Percentiles rank a stretch among this genome's conserved stretches.
phyloP scores from a whole-genome alignment of 2,329 filamentous ascomycete genomes.

The Pseudonectria buxi region DNA sequence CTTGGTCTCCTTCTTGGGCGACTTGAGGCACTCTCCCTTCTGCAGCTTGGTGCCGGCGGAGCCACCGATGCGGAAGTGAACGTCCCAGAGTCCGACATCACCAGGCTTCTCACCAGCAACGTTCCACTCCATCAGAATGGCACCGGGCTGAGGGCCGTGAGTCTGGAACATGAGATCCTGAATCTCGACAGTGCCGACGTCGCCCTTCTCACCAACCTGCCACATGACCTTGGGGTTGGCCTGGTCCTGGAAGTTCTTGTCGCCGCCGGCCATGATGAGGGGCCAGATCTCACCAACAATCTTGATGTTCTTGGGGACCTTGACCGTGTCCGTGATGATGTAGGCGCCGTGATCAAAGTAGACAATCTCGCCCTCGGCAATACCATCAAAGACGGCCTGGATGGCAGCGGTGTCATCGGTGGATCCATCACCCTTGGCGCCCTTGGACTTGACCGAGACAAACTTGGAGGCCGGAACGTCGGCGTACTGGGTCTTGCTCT shows the following conservation, averaged over 20 bases:
- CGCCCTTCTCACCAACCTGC: conserved; percentile 71
- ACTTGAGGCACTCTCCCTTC: conserved; percentile 72
- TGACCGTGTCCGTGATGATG: conserved; percentile 61
- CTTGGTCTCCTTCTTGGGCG: conserved; percentile 53
- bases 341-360: conserved; percentile 74
- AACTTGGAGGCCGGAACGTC: conserved; percentile 61
- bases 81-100: conserved; percentile 80
- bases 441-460: conserved; percentile 72
- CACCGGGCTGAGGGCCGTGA: conserved; percentile 74
- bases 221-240: conserved; percentile 76
- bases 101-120: conserved; percentile 61
- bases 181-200: conserved; percentile 77
- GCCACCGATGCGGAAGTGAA: conserved; percentile 91
- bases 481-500: conserved; percentile 85
- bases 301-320: conserved; percentile 70
- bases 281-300: conserved; percentile 92
- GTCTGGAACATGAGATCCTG: conserved; percentile 83
- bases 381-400: conserved; percentile 67
- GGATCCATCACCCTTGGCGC: conserved; percentile 79
- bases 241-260: conserved; percentile 63
- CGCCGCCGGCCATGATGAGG: conserved; percentile 75
- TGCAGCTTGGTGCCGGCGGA: conserved; percentile 78
- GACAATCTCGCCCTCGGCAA: conserved; percentile 56
- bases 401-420: conserved; percentile 85
- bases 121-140: conserved; percentile 90